phyloP scores from a whole-genome alignment of 164 flowering plant genomes.

The Vitis amurensis region DNA sequence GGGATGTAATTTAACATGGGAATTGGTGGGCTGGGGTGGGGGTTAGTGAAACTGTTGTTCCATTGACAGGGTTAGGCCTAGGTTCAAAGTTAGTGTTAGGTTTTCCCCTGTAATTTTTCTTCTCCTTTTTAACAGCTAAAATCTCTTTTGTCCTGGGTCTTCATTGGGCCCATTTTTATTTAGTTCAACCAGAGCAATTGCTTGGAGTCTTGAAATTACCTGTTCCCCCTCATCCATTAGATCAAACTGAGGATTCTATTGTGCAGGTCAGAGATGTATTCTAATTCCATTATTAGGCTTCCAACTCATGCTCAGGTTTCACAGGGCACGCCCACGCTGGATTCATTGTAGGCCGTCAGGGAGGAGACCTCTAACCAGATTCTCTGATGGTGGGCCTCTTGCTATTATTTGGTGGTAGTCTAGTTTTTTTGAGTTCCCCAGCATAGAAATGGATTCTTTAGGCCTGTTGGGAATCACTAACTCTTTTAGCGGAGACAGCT shows the following conservation, averaged over 20 bases:
- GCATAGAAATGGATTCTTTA: too few species aligned
- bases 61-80: constrained; percentile 28
- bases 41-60: constrained; percentile 25
- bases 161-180: constrained; percentile 33
- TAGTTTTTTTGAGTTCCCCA: too few species aligned
- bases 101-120: constrained; percentile 26
- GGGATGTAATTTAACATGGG: constrained; percentile 21
- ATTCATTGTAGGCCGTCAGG: too few species aligned
- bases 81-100: constrained; percentile 22
- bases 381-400: neutral
- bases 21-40: too few species aligned
- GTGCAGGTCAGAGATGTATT: too few species aligned
- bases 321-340: too few species aligned
- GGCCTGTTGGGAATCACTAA: too few species aligned
- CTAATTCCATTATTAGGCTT: too few species aligned
- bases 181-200: constrained; percentile 23
- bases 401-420: neutral
- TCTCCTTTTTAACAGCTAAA: constrained; percentile 9
- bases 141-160: constrained; percentile 27
- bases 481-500: too few species aligned
- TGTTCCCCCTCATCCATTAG: neutral
- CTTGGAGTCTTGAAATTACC: constrained; percentile 14
- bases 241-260: too few species aligned
- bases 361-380: neutral
- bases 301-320: neutral